phyloP scores from a whole-genome alignment of 2,329 filamentous ascomycete genomes.

The Teratosphaeria destructans region DNA sequence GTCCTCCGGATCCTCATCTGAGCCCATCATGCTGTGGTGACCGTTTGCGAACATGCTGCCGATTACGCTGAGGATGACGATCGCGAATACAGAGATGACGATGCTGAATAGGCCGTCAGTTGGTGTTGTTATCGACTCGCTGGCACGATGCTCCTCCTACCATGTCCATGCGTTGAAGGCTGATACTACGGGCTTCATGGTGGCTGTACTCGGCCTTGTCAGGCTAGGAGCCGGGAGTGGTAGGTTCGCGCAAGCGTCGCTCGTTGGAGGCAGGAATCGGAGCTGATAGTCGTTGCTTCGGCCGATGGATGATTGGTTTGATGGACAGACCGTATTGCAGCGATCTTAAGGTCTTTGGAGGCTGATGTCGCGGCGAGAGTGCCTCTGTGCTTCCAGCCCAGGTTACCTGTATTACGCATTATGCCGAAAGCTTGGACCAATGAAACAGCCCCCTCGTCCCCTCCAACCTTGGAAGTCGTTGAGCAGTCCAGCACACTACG shows the following conservation, averaged over 20 bases:
- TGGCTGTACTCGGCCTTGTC: constrained; percentile 22
- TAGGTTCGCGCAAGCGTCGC: neutral
- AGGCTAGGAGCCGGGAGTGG: neutral
- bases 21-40: constrained; percentile 76
- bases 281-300: neutral
- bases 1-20: constrained; percentile 50
- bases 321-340: neutral
- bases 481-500: neutral
- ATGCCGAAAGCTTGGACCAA: neutral
- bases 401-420: neutral
- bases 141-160: constrained; percentile 38
- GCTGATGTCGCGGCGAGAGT: neutral
- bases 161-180: constrained; percentile 80
- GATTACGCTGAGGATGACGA: constrained; percentile 54
- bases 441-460: neutral
- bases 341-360: neutral
- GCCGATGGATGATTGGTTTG: neutral
- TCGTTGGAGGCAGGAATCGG: neutral
- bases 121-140: neutral
- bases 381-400: no score
- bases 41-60: constrained; percentile 63
- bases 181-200: constrained; percentile 90
- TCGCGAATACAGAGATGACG: constrained; percentile 54
- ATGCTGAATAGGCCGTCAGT: constrained; percentile 45
- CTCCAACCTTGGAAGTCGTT: neutral